Evolutionary conservation across 169 alveolate species (phyloP), one percentile per base, ranked within the genome.

Genomic region (Theileria annulata): DNA sequence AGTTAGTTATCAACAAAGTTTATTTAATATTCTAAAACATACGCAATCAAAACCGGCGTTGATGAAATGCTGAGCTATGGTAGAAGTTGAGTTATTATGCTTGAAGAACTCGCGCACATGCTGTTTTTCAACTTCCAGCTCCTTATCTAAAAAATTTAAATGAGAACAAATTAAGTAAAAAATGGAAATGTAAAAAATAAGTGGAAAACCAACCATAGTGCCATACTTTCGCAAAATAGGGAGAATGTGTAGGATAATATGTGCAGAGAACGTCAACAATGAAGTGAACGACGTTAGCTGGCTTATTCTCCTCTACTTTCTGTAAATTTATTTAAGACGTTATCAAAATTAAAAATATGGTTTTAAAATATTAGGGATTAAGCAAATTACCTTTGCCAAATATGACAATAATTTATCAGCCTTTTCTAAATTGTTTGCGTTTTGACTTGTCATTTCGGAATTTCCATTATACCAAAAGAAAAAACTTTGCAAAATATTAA

Each of bases 41-140:
- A 94, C 93, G 27, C 95, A 92, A 71, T 94, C 97, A 75, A 93
- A 94, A 3, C 97, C 97, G 10, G 97, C 97, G 71, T 86, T 94
- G 17, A 92, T 91, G 76, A 94, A 94, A 72, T 94, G 96, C 64
- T 88, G 90, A 0, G 96, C 95, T 49, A 94, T 88, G 25, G 88
- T 90, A 25, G 94, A 90, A 56, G 96, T 92, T 47, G 94, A 64
- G 74, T 94, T 94, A 81, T 93, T 92, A 48, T 80, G 87, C 63
- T 87, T 91, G 87, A 94, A 94, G 59, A 94, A 91, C 58, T 94
- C 95, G 48, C 91, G 93, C 0, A 94, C 96, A 71, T 80, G 58
- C 66, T 88, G 88, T 63, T 94, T 88, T 72, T 93, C 96, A 19
- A 85, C 78, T 71, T 94, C 96, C 67, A 94, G 75, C 63, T 90